phyloP scores from a whole-genome alignment of 352 stramenopile genomes.

The Phytophthora kernoviae region DNA sequence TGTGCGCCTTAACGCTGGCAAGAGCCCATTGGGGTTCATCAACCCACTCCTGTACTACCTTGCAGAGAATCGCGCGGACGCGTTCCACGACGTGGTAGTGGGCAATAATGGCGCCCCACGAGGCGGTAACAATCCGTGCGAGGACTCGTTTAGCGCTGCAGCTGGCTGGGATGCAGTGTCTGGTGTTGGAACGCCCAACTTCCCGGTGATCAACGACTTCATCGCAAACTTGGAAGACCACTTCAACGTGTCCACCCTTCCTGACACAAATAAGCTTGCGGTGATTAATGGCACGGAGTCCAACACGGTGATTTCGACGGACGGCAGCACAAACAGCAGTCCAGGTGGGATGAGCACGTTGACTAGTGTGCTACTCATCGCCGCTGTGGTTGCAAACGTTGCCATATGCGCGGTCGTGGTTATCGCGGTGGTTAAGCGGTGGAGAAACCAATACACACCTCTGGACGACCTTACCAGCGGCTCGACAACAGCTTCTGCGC shows the following conservation, averaged over 20 bases:
- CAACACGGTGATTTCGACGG: slow-evolving; percentile 14
- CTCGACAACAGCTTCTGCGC: slow-evolving; percentile 15
- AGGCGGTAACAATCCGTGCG: slow-evolving; percentile 49
- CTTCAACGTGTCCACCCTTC: slow-evolving; percentile 47
- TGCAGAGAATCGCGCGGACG: slow-evolving; percentile 45
- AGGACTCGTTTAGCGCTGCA: slow-evolving; percentile 81
- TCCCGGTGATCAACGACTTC: slow-evolving; percentile 64
- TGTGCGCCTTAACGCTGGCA: slow-evolving; percentile 74
- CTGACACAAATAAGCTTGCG: slow-evolving; percentile 11
- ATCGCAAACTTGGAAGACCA: slow-evolving; percentile 54
- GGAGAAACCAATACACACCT: slow-evolving; percentile 64
- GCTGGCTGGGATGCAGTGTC: slow-evolving; percentile 90
- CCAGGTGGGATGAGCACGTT: slow-evolving; percentile 34
- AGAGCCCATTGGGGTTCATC: slow-evolving; percentile 85
- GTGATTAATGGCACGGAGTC: slow-evolving; percentile 6
- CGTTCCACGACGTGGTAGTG: slow-evolving; percentile 88
- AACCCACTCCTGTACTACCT: slow-evolving; percentile 88
- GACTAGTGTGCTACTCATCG: slow-evolving; percentile 39
- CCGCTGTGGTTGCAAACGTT: slow-evolving; percentile 36
- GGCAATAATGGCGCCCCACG: slow-evolving; percentile 82
- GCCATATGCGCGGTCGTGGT: slow-evolving; percentile 43
- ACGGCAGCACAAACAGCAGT: neutral
- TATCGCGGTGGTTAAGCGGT: slow-evolving; percentile 45
- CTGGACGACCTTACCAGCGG: slow-evolving; percentile 30
- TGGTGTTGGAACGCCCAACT: slow-evolving; percentile 88